Evolutionary conservation across 2,329 filamentous ascomycete genomes (phyloP).

Genomic region (Eutypella sp.): DNA sequence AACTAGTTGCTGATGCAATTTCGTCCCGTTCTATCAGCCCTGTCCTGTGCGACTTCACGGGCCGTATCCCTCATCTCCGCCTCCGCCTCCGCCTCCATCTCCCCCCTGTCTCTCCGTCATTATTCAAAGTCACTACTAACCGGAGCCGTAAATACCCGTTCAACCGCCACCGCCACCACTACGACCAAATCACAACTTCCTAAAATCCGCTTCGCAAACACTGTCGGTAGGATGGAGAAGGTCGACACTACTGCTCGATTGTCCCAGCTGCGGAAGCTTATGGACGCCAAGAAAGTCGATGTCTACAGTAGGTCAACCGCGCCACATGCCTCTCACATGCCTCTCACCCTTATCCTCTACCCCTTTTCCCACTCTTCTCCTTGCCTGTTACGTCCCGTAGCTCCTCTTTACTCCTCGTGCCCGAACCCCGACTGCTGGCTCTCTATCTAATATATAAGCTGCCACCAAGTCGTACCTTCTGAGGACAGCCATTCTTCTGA

Average conservation of each 20-base stretch:
- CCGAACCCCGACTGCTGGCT: constrained; percentile 14
- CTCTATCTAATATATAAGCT: constrained; percentile 5
- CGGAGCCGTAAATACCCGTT: constrained; percentile 6
- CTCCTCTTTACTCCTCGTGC: neutral
- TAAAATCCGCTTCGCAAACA: constrained; percentile 15
- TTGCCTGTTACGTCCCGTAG: neutral
- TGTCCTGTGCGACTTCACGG: constrained; percentile 12
- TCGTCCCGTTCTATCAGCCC: constrained; percentile 8
- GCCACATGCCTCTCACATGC: constrained; percentile 6
- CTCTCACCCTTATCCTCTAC: constrained; percentile 5
- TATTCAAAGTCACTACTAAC: constrained; percentile 1
- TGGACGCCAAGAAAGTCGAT: constrained; percentile 82
- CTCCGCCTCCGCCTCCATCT: too few relatives aligned
- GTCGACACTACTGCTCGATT: constrained; percentile 77
- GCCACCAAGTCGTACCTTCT: constrained; percentile 74
- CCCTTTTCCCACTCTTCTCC: neutral
- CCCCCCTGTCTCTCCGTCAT: neutral
- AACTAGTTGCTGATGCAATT: constrained; percentile 14
- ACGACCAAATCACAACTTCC: constrained; percentile 1
- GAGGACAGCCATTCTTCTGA: constrained; percentile 98
- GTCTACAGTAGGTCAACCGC: constrained; percentile 69
- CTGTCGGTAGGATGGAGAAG: constrained; percentile 57
- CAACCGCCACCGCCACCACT: constrained; percentile 1
- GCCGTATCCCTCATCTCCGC: too few relatives aligned
- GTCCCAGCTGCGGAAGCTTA: constrained; percentile 71